Evolutionary conservation across 495 filamentous ascomycete species (phyloP), one percentile per base, ranked within the genome.

Genomic region (Corynascus novoguineensis): DNA sequence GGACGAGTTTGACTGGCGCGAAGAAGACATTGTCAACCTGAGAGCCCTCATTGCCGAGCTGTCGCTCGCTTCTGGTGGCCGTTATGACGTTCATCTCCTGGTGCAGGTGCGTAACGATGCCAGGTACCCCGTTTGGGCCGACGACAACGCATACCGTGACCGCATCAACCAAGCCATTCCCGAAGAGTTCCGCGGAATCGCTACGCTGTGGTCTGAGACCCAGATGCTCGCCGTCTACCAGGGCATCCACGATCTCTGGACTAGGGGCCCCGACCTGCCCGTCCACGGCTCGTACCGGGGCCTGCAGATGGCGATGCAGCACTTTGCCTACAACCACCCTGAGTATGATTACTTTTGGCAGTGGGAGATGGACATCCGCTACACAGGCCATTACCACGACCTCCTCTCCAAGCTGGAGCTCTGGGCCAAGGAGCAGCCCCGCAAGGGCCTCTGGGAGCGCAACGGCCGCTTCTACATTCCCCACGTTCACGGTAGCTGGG

Each of bases 271-370:
- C 4, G 69, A 74, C 5, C 75, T 96, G 2, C 89, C 88, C 1
- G 83, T 96, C 0, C 87, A 96, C 69, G 93, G 92, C 4, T 89
- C 89, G 0, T 97, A 97, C 72, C 87, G 93, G 38, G 88, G 86
- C 56, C 83, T 89, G 24, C 90, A 89, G 67, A 92, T 97, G 89
- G 89, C 92, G 10, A 83, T 97, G 75, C 93, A 97, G 65, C 86
- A 88, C 69, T 98, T 96, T 64, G 86, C 92, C 15, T 83, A 89
- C 60, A 81, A 83, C 38, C 93, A 98, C 68, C 88, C 89, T 0
- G 92, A 97, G 66, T 98, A 93, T 66, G 95, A 97, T 55, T 89
- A 85, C 71, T 88, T 92, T 72, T 98, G 93, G 93, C 91, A 98
- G 64, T 97, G 92, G 91, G 93, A 98, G 72, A 95, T 97, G 86